phyloP scores from a whole-genome alignment of 1,284 basidiomycete species.

The Austroboletus niveus region DNA sequence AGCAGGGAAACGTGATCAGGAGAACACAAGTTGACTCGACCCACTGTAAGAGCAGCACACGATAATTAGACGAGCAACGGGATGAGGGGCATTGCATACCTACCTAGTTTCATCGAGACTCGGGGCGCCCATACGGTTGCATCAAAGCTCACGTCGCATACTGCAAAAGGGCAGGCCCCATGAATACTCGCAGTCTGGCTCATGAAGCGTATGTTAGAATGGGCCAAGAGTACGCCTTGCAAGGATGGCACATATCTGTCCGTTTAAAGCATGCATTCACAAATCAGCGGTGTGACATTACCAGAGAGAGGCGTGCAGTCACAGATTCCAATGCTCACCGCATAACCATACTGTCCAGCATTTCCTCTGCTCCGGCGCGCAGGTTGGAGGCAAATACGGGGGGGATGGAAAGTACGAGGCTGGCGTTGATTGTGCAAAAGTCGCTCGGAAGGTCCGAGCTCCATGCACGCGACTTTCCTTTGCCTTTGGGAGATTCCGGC shows the following conservation, averaged over 20 bases:
- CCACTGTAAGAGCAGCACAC: slow-evolving; percentile 48
- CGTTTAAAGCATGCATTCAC: not conserved
- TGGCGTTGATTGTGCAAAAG: slow-evolving; percentile 67
- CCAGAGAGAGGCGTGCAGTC: slow-evolving; percentile 2
- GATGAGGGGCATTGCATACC: slow-evolving; percentile 46
- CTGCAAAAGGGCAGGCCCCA: slow-evolving; percentile 85
- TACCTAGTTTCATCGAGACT: slow-evolving; percentile 72
- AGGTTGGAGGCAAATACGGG: slow-evolving; percentile 78
- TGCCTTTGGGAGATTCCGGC: slow-evolving; percentile 36
- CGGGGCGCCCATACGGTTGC: slow-evolving; percentile 89
- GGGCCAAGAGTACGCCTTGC: slow-evolving; percentile 84
- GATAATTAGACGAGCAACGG: not conserved
- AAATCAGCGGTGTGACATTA: slow-evolving; percentile 1
- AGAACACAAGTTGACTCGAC: slow-evolving; percentile 86
- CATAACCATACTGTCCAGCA: slow-evolving; percentile 93
- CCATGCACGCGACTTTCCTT: slow-evolving; percentile 33
- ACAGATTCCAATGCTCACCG: slow-evolving; percentile 53
- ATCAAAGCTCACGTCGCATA: slow-evolving; percentile 76
- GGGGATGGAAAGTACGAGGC: slow-evolving; percentile 75
- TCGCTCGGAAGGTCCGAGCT: slow-evolving; percentile 41
- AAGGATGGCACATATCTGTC: slow-evolving; percentile 86
- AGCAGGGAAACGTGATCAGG: slow-evolving; percentile 94
- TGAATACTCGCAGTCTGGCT: slow-evolving; percentile 70
- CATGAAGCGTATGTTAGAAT: slow-evolving; percentile 75
- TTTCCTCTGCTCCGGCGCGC: slow-evolving; percentile 75